These are phyloP conservation scores for Colletotrichum eremochloae DNA, from an alignment of 2,329 filamentous ascomycete genomes.

Conservation along the genomic window DNA sequence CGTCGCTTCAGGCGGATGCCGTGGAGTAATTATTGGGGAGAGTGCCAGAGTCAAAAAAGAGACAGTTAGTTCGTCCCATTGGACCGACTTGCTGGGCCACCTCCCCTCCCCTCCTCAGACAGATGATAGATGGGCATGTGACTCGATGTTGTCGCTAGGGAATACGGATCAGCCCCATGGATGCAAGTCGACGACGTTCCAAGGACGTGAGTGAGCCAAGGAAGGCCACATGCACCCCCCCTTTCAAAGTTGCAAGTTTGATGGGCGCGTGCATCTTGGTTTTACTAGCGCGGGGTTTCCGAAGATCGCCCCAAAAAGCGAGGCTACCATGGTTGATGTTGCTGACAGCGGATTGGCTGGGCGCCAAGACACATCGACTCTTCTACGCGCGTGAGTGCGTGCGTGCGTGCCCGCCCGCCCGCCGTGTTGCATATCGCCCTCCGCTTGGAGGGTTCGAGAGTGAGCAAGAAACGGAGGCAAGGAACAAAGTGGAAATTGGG, in stretches of 20 bases:
- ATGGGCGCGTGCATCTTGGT: slow-evolving; percentile 12
- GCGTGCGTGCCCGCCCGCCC: no score
- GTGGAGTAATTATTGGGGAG: not conserved
- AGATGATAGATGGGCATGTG: slow-evolving; percentile 17
- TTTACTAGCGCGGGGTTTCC: slow-evolving; percentile 1
- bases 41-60: not conserved
- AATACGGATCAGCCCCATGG: not conserved
- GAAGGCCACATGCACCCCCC: not conserved
- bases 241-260: not conserved
- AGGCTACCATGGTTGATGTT: slow-evolving; percentile 15
- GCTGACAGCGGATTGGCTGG: not conserved
- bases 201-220: slow-evolving; percentile 5
- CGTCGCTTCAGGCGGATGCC: slow-evolving; percentile 38
- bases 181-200: not conserved
- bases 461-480: not conserved
- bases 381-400: no score
- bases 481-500: no score
- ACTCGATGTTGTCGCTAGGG: slow-evolving; percentile 1
- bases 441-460: not conserved
- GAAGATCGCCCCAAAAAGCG: slow-evolving; percentile 28
- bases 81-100: not conserved
- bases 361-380: not conserved
- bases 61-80: slow-evolving; percentile 11
- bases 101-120: not conserved
- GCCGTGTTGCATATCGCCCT: not conserved